Evolutionary conservation across 331 rosid genomes (phyloP), one percentile per base, ranked within the genome.

Genomic region (Quercus lobata): DNA sequence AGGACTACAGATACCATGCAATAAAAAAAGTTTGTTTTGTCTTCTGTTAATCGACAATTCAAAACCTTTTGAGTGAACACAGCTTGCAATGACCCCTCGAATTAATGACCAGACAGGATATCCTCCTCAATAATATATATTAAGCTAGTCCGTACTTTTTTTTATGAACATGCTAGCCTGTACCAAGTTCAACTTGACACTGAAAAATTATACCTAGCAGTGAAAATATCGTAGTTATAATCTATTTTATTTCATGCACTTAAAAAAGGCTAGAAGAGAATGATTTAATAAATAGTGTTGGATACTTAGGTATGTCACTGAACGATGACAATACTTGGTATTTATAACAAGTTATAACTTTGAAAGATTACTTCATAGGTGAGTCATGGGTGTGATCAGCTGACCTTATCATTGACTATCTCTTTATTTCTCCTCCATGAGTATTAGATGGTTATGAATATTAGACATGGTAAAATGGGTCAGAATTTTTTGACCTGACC

Each of bases 341-440:
- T 49, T 30, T 27, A 41, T 22, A 22, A 16, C 9, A 76, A 3
- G 4, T 55, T 55, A 1, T 5, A 17, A 8, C 22, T 41, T 2
- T 14, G 5, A 49, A 14, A 49, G 55, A 49, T 49, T 49, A 12
- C 55, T 49, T 49, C 55, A 49, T 17, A 3, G 18, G 55, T 14
- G 16, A 49, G 55, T 49, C 14, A 18, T 49, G 30, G 69, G 35
- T 52, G 35, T 32, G 77, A 15, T 55, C 8, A 6, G 35, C n/a
- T 74, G 55, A 15, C 63, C 57, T 65, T 58, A 73, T 34, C 73
- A 29, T 30, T 56, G 68, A 37, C 69, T 32, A 49, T 49, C 24
- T 76, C 63, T 25, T 58, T 57, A 63, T 21, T 81, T 76, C 44
- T 69, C 57, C 34, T 8, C 74, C 76, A 54, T 24, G 27, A 41